A percentile compares a stretch with the other conserved stretches of the same genome.
These are phyloP conservation scores for Zanthoxylum bungeanum DNA, from an alignment of 345 rosid species.

Conservation along the genomic window DNA sequence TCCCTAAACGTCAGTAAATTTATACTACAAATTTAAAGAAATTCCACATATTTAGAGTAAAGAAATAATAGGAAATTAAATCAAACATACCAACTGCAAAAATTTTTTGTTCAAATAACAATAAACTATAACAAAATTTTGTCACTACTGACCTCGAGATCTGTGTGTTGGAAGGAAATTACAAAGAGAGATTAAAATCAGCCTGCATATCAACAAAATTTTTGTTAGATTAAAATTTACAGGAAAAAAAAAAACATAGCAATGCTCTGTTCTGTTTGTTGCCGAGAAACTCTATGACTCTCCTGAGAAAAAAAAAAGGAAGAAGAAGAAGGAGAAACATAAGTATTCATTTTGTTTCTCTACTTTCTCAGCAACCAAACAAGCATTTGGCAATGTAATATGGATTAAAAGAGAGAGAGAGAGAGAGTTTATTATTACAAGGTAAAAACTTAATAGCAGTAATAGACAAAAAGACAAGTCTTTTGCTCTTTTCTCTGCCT, in stretches of 20 bases:
- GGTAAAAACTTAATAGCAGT: constrained; percentile 22
- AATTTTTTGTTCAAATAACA: no score
- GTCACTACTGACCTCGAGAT: constrained; percentile 41
- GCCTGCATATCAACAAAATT: constrained; percentile 23
- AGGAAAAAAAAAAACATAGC: constrained; percentile 5
- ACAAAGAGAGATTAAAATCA: constrained; percentile 12
- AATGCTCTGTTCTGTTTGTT: background rate
- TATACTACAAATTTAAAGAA: background rate
- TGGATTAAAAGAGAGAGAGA: constrained; percentile 7
- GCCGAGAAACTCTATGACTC: background rate
- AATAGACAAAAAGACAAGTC: constrained; percentile 16
- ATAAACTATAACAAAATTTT: no score
- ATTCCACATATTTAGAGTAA: background rate
- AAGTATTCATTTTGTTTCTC: background rate
- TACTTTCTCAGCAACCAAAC: constrained; percentile 15
- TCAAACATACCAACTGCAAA: background rate
- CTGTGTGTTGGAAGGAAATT: constrained; percentile 16
- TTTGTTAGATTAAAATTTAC: background rate
- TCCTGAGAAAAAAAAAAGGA: background rate
- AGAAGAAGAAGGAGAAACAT: background rate
- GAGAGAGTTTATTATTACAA: constrained; percentile 26
- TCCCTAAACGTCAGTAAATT: background rate
- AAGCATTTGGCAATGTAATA: background rate
- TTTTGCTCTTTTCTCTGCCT: constrained; percentile 14
- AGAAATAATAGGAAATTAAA: background rate